Evolutionary conservation across 2,329 filamentous ascomycete genomes (phyloP).

Genomic region (Nothophoma quercina): DNA sequence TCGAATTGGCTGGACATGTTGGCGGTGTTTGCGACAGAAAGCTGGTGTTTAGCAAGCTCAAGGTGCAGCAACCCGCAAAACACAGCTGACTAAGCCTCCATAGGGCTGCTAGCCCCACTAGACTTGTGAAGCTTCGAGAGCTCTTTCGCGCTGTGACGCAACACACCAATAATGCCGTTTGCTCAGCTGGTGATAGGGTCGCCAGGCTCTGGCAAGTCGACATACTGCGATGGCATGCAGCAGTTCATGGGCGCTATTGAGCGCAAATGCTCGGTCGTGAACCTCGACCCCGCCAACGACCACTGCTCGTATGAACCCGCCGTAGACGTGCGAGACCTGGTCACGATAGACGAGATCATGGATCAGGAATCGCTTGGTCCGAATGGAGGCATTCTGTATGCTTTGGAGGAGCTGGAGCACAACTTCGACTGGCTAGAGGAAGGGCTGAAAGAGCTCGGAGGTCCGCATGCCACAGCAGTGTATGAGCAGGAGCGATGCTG

Average conservation of each 20-base stretch:
- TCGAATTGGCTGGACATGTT: conserved; percentile 71
- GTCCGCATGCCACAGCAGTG: conserved; percentile 44
- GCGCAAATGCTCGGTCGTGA: conserved; percentile 92
- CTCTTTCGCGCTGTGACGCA: conserved; percentile 1
- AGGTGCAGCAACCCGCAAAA: conserved; percentile 22
- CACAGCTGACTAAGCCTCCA: conserved; percentile 11
- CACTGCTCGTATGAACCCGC: conserved; percentile 87
- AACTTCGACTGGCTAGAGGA: conserved; percentile 93
- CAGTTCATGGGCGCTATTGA: conserved; percentile 97
- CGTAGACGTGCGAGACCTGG: conserved; percentile 85
- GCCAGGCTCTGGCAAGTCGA: conserved; percentile 94
- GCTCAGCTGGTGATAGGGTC: conserved; percentile 91
- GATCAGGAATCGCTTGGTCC: conserved; percentile 86
- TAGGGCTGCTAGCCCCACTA: conserved; percentile 15
- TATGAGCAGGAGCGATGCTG: conserved; percentile 15
- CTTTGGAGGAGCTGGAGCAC: conserved; percentile 91
- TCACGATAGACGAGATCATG: conserved; percentile 96
- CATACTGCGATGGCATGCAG: conserved; percentile 98
- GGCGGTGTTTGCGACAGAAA: conserved; percentile 16
- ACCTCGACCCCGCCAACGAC: conserved; percentile 97
- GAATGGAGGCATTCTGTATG: conserved; percentile 91
- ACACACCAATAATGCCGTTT: conserved; percentile 61
- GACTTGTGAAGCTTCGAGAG: neutral
- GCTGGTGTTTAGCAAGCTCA: conserved; percentile 20
- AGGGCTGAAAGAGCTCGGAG: conserved; percentile 76